Evolutionary conservation across 352 stramenopile species (phyloP).

Genomic region (Pythium apleroticum): DNA sequence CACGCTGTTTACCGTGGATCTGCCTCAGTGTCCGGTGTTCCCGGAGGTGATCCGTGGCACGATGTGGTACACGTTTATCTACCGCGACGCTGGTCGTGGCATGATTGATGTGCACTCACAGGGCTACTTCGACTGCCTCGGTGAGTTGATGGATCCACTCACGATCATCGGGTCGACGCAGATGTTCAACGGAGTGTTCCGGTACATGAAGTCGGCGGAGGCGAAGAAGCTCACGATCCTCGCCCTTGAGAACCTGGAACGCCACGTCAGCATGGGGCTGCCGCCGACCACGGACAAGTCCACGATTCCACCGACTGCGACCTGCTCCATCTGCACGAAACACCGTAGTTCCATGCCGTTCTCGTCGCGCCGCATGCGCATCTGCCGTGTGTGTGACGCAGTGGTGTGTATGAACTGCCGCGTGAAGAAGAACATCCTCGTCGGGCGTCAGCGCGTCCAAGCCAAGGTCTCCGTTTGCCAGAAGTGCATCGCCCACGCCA

Average conservation of each 20-base stretch:
- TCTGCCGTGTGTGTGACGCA: conserved; percentile 43
- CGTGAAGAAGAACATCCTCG: conserved; percentile 48
- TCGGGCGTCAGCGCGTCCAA: conserved; percentile 22
- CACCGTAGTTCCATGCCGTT: conserved; percentile 23
- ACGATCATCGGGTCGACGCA: conserved; percentile 32
- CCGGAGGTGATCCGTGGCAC: conserved; percentile 39
- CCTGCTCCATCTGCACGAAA: conserved; percentile 27
- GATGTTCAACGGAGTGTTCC: conserved; percentile 37
- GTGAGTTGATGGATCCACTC: conserved; percentile 32
- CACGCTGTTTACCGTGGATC: conserved; percentile 35
- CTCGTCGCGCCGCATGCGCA: conserved; percentile 11
- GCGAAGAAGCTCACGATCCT: conserved; percentile 60
- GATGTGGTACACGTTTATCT: conserved; percentile 41
- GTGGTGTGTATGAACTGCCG: conserved; percentile 48
- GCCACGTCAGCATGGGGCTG: conserved; percentile 12
- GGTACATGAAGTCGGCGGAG: conserved; percentile 41
- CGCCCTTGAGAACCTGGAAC: conserved; percentile 19
- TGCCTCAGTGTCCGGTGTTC: conserved; percentile 27
- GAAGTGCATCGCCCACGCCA: conserved; percentile 38
- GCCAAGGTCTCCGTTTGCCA: conserved; percentile 36
- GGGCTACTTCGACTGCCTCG: conserved; percentile 39
- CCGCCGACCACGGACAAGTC: not conserved
- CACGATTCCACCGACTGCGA: conserved; percentile 2
- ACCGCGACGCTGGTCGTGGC: conserved; percentile 38
- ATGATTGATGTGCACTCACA: conserved; percentile 44